A percentile compares a stretch with the other conserved stretches of the same genome.
These are phyloP conservation scores for Dictyostelium intermedium DNA, from an alignment of 78 protist species.

Conservation along the genomic window DNA sequence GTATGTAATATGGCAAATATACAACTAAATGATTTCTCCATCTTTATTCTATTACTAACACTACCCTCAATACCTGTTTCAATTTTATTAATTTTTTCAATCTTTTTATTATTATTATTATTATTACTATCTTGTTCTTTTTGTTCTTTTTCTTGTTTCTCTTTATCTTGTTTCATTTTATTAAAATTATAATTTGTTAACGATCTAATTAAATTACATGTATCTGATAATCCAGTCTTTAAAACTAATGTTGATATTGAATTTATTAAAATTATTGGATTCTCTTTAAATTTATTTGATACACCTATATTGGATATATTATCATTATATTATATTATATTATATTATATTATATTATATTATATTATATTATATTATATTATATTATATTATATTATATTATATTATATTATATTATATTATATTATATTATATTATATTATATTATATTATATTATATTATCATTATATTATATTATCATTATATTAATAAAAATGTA, in stretches of 20 bases:
- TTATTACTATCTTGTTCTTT: neutral
- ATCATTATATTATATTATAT: too few relatives aligned
- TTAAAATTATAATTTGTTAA: constrained; percentile 46
- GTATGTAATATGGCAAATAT: constrained; percentile 54
- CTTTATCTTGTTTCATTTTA: neutral
- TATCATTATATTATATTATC: too few relatives aligned
- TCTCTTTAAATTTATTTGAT: constrained; percentile 31
- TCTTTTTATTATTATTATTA: neutral
- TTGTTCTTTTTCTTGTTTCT: neutral
- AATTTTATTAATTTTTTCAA: constrained; percentile 20
- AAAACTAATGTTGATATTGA: constrained; percentile 39
- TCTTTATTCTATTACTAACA: neutral
- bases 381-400: too few relatives aligned
- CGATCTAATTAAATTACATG: constrained; percentile 66
- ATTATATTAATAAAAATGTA: neutral
- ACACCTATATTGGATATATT: constrained; percentile 6
- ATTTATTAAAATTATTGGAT: constrained; percentile 45
- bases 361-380: too few relatives aligned
- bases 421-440: too few relatives aligned
- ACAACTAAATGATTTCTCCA: constrained; percentile 14
- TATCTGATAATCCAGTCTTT: constrained; percentile 77
- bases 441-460: too few relatives aligned
- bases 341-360: too few relatives aligned
- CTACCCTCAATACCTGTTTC: constrained; percentile 70
- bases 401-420: too few relatives aligned